phyloP scores from a whole-genome alignment of 2,329 filamentous ascomycete genomes.

The Ceratocystis papillata region DNA sequence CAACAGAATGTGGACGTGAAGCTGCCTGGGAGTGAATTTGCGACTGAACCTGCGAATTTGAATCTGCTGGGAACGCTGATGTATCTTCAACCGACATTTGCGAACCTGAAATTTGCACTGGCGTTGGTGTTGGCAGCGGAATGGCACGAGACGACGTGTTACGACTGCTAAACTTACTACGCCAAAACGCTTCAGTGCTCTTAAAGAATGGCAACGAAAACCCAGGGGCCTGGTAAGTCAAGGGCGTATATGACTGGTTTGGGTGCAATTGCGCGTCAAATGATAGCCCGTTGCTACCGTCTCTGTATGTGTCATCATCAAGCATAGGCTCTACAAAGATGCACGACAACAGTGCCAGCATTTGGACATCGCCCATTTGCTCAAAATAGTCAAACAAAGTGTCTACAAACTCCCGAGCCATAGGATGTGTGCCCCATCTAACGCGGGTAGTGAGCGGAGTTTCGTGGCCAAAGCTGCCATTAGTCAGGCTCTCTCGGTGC shows the following conservation, averaged over 20 bases:
- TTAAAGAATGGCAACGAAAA: slow-evolving; percentile 59
- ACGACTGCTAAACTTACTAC: slow-evolving; percentile 40
- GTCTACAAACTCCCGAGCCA: slow-evolving; percentile 50
- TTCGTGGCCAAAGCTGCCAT: not conserved
- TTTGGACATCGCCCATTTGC: slow-evolving; percentile 52
- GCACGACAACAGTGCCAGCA: slow-evolving; percentile 61
- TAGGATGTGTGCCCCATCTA: slow-evolving; percentile 56
- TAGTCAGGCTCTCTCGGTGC: slow-evolving; percentile 21
- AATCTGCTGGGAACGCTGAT: slow-evolving; percentile 35
- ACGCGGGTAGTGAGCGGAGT: slow-evolving; percentile 42
- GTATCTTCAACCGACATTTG: slow-evolving; percentile 45
- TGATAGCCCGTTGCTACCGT: slow-evolving; percentile 28
- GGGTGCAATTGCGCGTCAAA: not conserved
- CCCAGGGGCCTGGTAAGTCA: slow-evolving; percentile 54
- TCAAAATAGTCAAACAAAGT: slow-evolving; percentile 57
- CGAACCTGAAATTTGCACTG: slow-evolving; percentile 44
- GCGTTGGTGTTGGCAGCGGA: slow-evolving; percentile 46
- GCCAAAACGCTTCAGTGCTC: slow-evolving; percentile 46
- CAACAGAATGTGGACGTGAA: slow-evolving; percentile 27
- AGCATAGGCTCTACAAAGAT: slow-evolving; percentile 40
- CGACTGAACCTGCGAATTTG: slow-evolving; percentile 37
- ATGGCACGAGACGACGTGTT: slow-evolving; percentile 45
- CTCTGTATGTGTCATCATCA: slow-evolving; percentile 39
- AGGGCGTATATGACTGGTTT: slow-evolving; percentile 47
- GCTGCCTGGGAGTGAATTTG: slow-evolving; percentile 20